These are phyloP conservation scores for Candida qinlingensis DNA, from an alignment of 805 yeast species.

Conservation along the genomic window DNA sequence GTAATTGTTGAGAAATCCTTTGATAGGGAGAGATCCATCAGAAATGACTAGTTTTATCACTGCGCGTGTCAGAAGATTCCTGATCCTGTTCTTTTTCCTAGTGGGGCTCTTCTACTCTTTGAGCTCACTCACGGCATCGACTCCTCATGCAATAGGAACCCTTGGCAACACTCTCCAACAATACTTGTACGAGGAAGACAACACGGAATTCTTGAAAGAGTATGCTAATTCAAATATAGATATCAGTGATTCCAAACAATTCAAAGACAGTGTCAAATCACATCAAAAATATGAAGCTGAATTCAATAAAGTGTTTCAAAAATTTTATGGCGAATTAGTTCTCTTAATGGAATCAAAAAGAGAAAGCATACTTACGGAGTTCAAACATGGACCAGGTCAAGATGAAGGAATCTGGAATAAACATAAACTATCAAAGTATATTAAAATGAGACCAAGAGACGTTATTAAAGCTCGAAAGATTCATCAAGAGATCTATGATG, in stretches of 20 bases:
- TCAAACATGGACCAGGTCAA: not conserved
- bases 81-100: too few relatives aligned
- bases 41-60: too few relatives aligned
- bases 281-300: not conserved
- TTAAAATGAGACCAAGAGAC: not conserved
- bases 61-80: too few relatives aligned
- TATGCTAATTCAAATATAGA: not conserved
- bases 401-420: conserved; percentile 29
- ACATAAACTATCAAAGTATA: conserved; percentile 5
- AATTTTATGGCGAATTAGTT: not conserved
- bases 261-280: not conserved
- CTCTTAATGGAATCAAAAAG: not conserved
- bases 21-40: too few relatives aligned
- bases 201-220: not conserved
- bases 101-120: too few relatives aligned
- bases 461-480: not conserved
- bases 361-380: not conserved
- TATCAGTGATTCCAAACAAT: not conserved
- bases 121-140: too few relatives aligned
- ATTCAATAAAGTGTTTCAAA: not conserved
- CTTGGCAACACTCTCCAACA: too few relatives aligned
- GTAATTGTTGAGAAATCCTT: too few relatives aligned
- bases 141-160: too few relatives aligned
- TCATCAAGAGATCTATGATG: not conserved
- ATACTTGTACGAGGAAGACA: not conserved